Evolutionary conservation across 2,329 filamentous ascomycete species (phyloP), one percentile per base, ranked within the genome.

Genomic region (Colletotrichum musae): DNA sequence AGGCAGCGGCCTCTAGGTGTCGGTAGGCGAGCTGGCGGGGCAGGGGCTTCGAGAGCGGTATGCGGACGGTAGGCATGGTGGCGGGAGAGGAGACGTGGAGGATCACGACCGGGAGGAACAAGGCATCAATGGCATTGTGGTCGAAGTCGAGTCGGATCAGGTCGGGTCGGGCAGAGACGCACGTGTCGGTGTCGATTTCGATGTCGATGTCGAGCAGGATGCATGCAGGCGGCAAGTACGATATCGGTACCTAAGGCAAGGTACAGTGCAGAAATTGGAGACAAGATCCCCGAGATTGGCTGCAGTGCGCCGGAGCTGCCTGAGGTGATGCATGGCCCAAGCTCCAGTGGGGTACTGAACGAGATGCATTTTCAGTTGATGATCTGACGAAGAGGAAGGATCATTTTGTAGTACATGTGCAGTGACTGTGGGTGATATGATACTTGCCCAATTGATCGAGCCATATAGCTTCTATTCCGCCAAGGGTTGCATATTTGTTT

Each of bases 1-100:
- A 53, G 26, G 24, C 47, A 4, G 10, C 39, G 2, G 50, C 36
- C 2, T 62, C 36, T 21, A 62, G 48, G 24, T 62, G 59, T 36
- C 39, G 39, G 21, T 43, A 32, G 26, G 52, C 39, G 24, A 15
- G 50, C 59, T 45, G 50, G n/a, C n/a, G 50, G n/a, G 50, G 21
- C 39, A 13, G 24, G 13, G 50, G 50, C 18, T 79, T 73, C 18
- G 74, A 76, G 45, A 81, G 77, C 59, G 76, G 78, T 36, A 76
- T 73, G 53, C 78, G 76, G 77, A 82, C 5, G 58, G 58, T 36
- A 13, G 64, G 51, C 59, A 68, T 64, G 15, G 47, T 56, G 47
- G 48, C 32, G 43, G 24, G 21, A 15, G 47, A 32, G 24, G 21
- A 15, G 47, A 32, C 15, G 48, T n/a, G n/a, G 18, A 58, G 15